Percentiles rank a stretch among this genome's conserved stretches.
These are phyloP conservation scores for Neurospora intermedia DNA, from an alignment of 495 filamentous ascomycete genomes.

Conservation along the genomic window DNA sequence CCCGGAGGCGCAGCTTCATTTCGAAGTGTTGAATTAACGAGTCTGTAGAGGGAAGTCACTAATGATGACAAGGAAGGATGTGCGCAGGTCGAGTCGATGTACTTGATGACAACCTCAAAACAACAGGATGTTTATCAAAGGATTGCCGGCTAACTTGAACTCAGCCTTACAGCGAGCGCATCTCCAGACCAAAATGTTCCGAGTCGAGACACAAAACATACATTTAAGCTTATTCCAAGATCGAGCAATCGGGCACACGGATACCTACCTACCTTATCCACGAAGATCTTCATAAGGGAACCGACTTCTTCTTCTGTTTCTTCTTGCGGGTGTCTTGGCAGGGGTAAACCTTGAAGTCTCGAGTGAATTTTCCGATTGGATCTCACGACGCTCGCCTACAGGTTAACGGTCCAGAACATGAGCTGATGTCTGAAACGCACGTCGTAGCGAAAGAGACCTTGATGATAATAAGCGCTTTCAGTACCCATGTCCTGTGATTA, in stretches of 20 bases:
- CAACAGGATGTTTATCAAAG: too few relatives aligned
- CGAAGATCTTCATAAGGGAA: background rate
- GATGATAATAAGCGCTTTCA: background rate
- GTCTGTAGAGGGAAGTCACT: background rate
- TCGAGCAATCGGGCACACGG: background rate
- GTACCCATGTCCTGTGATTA: background rate
- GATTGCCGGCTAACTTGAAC: background rate
- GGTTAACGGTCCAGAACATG: background rate
- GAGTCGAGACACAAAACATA: background rate
- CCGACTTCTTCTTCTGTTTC: background rate
- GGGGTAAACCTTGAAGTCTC: background rate
- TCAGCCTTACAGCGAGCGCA: background rate
- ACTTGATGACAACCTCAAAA: too few relatives aligned
- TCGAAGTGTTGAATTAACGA: background rate
- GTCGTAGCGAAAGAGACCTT: background rate
- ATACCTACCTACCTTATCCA: background rate
- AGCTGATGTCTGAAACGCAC: background rate
- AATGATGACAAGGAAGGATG: too few relatives aligned
- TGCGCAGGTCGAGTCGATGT: too few relatives aligned
- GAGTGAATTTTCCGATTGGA: background rate
- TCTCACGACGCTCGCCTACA: background rate
- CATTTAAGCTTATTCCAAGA: background rate
- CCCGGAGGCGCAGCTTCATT: background rate
- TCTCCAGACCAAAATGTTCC: background rate
- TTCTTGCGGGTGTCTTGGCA: background rate